Base-by-base conservation (phyloP, 371 early-diverging fungal species). In the Homolaphlyctis polyrhiza region DNA sequence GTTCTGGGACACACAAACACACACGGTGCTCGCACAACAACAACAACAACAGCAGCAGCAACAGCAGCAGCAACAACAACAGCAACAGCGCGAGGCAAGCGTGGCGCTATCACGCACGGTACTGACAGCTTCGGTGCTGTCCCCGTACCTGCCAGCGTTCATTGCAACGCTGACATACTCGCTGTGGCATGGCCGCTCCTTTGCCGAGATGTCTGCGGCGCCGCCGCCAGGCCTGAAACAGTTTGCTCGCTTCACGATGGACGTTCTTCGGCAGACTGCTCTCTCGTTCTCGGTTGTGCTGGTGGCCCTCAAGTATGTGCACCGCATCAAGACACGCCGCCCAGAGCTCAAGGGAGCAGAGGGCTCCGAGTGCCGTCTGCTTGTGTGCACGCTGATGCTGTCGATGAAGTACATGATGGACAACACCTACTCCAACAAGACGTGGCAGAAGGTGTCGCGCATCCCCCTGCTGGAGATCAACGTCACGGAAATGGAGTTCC, bases 381-480 rank as follows among this genome's bases (percentile, higher is more conserved):
- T 72, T 35, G 62, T 72, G 16, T 62, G 63, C 47, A 49, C 66
- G 4, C 66, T 72, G 35, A 60, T 61, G 11, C 57, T 64, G 11
- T 35, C 66, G 8, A 72, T 68, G 69, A 72, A 72, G 58, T 30
- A 57, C 21, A 58, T 66, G 18, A 28, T 62, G 35, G 73, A 72
- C 63, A 66, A 70, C 61, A 66, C 69, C 32, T 75, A 70, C 60
- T 59, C 75, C 1, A 72, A 71, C 67, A 43, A 54, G 36, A 68
- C 75, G 33, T 75, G 75, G 75, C 43, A 52, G 52, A 58, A 69
- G 49, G 61, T 75, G 21, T 67, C 65, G 14, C 55, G 58, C 34
- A 72, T 75, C 36, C 71, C 71, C 18, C 57, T 71, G 28, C 29
- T 34, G 18, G 71, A 75, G 52, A 35, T 75, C 55, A 72, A 71